A percentile compares a stretch with the other conserved stretches of the same genome.
Evolutionary conservation across 1,284 basidiomycete genomes (phyloP).

Genomic region (Marasmius oreades): DNA sequence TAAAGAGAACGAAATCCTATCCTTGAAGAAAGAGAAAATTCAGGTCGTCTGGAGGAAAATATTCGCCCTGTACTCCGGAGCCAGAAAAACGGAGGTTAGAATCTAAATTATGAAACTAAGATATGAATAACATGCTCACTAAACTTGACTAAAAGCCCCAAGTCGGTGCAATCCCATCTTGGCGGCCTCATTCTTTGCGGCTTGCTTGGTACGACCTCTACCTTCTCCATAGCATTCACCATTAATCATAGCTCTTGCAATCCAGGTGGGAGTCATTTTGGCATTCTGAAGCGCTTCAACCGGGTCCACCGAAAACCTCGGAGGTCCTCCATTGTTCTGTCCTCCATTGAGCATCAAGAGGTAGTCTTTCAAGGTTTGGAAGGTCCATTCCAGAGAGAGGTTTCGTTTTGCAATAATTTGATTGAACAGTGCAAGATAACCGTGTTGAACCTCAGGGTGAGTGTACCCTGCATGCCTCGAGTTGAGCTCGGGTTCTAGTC

Average conservation of each 20-base stretch:
- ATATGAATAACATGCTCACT: conserved; percentile 24
- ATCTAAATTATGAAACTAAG: conserved; percentile 1
- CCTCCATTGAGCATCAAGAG: not conserved
- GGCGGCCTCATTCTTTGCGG: conserved; percentile 69
- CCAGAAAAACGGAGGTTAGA: not conserved
- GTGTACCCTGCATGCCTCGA: not conserved
- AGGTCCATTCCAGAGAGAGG: conserved; percentile 65
- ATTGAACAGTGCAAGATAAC: conserved; percentile 74
- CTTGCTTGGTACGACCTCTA: conserved; percentile 69
- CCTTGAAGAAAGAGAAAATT: not conserved
- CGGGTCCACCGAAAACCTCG: not conserved
- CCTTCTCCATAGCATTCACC: conserved; percentile 56
- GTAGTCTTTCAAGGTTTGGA: conserved; percentile 23
- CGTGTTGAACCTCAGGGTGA: conserved; percentile 33
- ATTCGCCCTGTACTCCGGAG: not conserved
- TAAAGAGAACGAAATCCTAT: not conserved
- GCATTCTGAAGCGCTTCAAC: conserved; percentile 28
- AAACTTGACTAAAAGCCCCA: conserved; percentile 44
- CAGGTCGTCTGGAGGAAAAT: too few relatives aligned
- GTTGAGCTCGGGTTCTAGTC: not conserved
- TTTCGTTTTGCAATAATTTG: conserved; percentile 60
- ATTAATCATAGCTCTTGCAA: conserved; percentile 57
- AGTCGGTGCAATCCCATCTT: conserved; percentile 51
- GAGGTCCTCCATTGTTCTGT: not conserved
- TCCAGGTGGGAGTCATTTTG: conserved; percentile 70